phyloP scores from a whole-genome alignment of 495 filamentous ascomycete species.

The Lasiosphaeria miniovina region DNA sequence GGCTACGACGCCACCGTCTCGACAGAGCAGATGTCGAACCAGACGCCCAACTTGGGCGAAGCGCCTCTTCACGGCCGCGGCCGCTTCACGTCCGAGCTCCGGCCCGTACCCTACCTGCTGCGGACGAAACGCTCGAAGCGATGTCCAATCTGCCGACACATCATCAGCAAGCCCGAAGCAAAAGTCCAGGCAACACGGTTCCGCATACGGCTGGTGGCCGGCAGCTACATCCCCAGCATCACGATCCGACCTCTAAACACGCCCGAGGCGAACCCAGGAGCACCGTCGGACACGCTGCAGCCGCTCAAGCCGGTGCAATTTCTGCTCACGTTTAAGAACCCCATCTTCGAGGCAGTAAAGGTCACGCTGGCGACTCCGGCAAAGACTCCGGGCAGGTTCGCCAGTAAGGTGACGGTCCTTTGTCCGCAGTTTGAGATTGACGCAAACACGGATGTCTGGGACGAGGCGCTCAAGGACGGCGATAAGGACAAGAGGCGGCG shows the following conservation, averaged over 20 bases:
- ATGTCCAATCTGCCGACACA: slow-evolving; percentile 88
- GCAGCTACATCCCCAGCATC: slow-evolving; percentile 83
- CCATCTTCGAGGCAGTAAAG: slow-evolving; percentile 84
- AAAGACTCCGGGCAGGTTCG: slow-evolving; percentile 72
- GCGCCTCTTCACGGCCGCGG: slow-evolving; percentile 45
- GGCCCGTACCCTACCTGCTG: slow-evolving; percentile 75
- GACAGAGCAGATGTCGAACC: slow-evolving; percentile 34
- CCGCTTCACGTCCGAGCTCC: slow-evolving; percentile 63
- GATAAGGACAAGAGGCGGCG: slow-evolving; percentile 32
- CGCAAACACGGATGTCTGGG: slow-evolving; percentile 93
- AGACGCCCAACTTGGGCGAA: slow-evolving; percentile 41
- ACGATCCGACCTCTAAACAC: slow-evolving; percentile 62
- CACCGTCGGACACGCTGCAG: slow-evolving; percentile 41
- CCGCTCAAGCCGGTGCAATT: slow-evolving; percentile 74
- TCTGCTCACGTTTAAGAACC: slow-evolving; percentile 86
- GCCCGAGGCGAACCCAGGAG: slow-evolving; percentile 19
- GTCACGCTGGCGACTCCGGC: slow-evolving; percentile 84
- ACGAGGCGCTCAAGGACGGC: slow-evolving; percentile 70
- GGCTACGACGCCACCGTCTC: slow-evolving; percentile 44
- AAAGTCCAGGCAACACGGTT: slow-evolving; percentile 84
- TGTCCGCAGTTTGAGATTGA: slow-evolving; percentile 95
- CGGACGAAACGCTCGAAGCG: slow-evolving; percentile 91
- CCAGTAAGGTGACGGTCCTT: slow-evolving; percentile 81
- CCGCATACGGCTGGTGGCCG: slow-evolving; percentile 82
- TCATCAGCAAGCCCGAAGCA: slow-evolving; percentile 89